Base-by-base conservation (phyloP, 2,329 filamentous ascomycete genomes). In the Achaetomium macrosporum region DNA sequence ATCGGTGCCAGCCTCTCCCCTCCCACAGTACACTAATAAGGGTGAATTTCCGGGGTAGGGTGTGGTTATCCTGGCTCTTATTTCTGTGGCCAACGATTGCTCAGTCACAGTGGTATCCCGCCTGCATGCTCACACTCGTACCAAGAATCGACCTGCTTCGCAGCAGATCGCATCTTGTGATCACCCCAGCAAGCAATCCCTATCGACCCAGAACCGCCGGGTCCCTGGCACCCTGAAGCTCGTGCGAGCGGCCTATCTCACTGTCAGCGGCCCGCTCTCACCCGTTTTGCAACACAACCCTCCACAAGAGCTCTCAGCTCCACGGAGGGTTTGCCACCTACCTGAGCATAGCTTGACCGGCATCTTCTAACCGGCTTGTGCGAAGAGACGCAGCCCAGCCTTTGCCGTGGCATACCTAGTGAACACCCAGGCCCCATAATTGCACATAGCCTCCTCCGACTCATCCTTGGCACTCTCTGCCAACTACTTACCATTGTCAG, bases 101-200 rank as follows among this genome's bases (percentile, higher is more conserved):
- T 57, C 51, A 43, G 47, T 56, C 54, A 53, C 51, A 45, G 56
- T 55, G 55, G 52, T 53, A 57, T 60, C 55, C 59, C 58, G 57
- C 61, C 59, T 57, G 57, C 60, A 60, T 47, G 47, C 55, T 53
- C 56, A 58, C 57, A 37, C 42, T 49, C 51, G 39, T 58, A 55
- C 51, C 55, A 57, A 59, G 50, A 58, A 57, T 37, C 48, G 37
- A 43, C 53, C 45, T 35, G 39, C 47, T 50, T 50, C 37, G 36
- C 48, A 57, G 49, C 54, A 55, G 52, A 58, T 56, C 53, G 53
- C 53, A 44, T 56, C 47, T 51, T 48, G n/a, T 44, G 54, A 55
- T 55, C 50, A 47, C 39, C n/a, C 53, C 50, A 54, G 43, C 50
- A 42, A 51, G 48, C 43, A 42, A 53, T 31, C 47, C 44, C 47